phyloP scores from a whole-genome alignment of 2,329 filamentous ascomycete species.

The Colletotrichum eleusines region DNA sequence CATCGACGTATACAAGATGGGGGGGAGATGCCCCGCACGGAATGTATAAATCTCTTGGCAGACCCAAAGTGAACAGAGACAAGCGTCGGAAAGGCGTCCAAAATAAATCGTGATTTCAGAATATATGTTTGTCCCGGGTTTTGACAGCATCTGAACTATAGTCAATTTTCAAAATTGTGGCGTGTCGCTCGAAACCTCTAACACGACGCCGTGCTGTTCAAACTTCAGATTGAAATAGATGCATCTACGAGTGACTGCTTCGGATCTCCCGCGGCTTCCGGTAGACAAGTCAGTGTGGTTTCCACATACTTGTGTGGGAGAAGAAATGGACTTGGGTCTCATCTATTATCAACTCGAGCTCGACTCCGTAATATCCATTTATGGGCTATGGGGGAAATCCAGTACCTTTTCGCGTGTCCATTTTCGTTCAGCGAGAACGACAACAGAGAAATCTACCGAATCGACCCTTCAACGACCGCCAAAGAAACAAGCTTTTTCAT shows the following conservation, averaged over 20 bases:
- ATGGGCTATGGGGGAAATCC: conserved; percentile 39
- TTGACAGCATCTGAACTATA: neutral
- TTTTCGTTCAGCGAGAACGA: conserved; percentile 39
- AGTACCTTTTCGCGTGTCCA: conserved; percentile 33
- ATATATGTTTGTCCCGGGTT: neutral
- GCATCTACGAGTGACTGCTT: conserved; percentile 32
- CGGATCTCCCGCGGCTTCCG: conserved; percentile 4
- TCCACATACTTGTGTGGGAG: conserved; percentile 25
- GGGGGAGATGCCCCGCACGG: neutral
- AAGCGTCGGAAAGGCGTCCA: conserved; percentile 30
- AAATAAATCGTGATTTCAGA: conserved; percentile 24
- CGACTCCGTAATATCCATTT: conserved; percentile 42
- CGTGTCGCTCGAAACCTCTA: neutral
- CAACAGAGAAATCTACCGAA: conserved; percentile 39
- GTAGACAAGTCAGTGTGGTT: neutral
- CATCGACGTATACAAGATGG: too few species aligned
- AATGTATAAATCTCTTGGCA: conserved; percentile 10
- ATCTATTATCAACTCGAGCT: conserved; percentile 42
- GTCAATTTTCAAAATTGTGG: too few species aligned
- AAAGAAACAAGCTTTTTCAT: conserved; percentile 38
- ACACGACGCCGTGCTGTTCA: neutral
- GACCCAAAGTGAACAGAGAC: conserved; percentile 14
- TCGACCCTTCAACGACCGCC: conserved; percentile 40
- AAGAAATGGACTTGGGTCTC: conserved; percentile 39
- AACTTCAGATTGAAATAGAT: neutral